Evolutionary conservation across 352 stramenopile genomes (phyloP).

Genomic region (Globisporangium heterothallicum): DNA sequence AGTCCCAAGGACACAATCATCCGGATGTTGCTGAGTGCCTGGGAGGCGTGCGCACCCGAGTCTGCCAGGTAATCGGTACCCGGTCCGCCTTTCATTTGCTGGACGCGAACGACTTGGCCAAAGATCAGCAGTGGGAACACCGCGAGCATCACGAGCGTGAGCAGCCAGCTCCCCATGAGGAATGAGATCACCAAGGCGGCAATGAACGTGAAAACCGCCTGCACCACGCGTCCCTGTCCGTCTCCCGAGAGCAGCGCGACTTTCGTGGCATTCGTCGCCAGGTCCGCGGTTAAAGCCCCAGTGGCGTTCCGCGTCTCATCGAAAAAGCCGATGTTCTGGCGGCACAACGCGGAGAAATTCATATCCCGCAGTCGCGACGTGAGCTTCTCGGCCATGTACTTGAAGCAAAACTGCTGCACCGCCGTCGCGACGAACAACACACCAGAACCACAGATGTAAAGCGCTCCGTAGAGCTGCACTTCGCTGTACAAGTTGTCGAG

Average conservation of each 20-base stretch:
- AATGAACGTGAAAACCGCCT: slow-evolving; percentile 35
- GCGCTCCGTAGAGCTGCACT: slow-evolving; percentile 25
- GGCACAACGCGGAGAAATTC: slow-evolving; percentile 40
- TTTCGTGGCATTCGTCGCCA: slow-evolving; percentile 45
- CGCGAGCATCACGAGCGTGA: slow-evolving; percentile 51
- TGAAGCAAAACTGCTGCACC: slow-evolving; percentile 37
- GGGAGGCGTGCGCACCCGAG: slow-evolving; percentile 36
- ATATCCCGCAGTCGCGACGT: slow-evolving; percentile 37
- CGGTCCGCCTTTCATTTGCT: slow-evolving; percentile 10
- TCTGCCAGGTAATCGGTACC: background rate
- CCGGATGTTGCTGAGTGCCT: slow-evolving; percentile 46
- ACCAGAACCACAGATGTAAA: slow-evolving; percentile 24
- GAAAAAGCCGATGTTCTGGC: slow-evolving; percentile 64
- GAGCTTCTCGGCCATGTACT: slow-evolving; percentile 48
- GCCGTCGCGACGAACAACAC: slow-evolving; percentile 24
- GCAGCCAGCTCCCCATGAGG: slow-evolving; percentile 44
- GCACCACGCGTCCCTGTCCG: slow-evolving; percentile 36
- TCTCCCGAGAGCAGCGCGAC: slow-evolving; percentile 35
- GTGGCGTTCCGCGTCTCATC: slow-evolving; percentile 47
- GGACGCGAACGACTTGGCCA: slow-evolving; percentile 24
- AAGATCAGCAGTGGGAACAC: slow-evolving; percentile 59
- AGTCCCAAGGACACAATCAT: slow-evolving; percentile 37
- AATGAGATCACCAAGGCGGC: slow-evolving; percentile 32
- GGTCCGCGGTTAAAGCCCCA: slow-evolving; percentile 42
- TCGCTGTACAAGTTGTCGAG: slow-evolving; percentile 31